Evolutionary conservation across 805 yeast genomes (phyloP).

Genomic region (Sugiyamaella floridensis): DNA sequence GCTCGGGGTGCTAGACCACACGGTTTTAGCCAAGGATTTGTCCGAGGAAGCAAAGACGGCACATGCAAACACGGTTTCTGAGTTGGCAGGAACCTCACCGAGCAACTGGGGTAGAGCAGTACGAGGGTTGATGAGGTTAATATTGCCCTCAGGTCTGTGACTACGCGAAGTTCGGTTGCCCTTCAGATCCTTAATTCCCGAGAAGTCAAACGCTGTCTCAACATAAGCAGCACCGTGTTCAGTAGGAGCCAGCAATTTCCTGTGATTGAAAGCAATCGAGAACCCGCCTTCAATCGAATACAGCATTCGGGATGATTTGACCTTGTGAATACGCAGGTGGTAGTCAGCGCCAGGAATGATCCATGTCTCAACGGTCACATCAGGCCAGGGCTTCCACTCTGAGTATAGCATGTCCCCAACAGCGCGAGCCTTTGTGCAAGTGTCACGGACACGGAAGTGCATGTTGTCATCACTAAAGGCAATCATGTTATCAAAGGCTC

Average conservation of each 20-base stretch:
- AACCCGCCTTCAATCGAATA: slow-evolving; percentile 18
- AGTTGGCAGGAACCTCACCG: slow-evolving; percentile 7
- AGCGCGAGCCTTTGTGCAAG: slow-evolving; percentile 5
- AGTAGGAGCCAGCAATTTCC: not conserved
- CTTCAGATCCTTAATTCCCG: slow-evolving; percentile 4
- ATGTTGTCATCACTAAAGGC: slow-evolving; percentile 19
- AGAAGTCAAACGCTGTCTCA: slow-evolving; percentile 4
- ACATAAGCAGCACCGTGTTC: not conserved
- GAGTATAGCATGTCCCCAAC: slow-evolving; percentile 11
- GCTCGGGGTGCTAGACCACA: not conserved
- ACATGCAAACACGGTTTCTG: slow-evolving; percentile 3
- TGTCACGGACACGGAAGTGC: slow-evolving; percentile 12
- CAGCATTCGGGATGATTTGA: slow-evolving; percentile 8
- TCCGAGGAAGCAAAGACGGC: slow-evolving; percentile 10
- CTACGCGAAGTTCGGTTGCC: slow-evolving; percentile 3
- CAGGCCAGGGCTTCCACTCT: slow-evolving; percentile 17
- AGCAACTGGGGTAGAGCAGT: slow-evolving; percentile 14
- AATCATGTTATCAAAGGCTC: slow-evolving; percentile 19
- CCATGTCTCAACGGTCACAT: slow-evolving; percentile 20
- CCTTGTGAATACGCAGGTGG: slow-evolving; percentile 20
- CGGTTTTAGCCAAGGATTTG: not conserved
- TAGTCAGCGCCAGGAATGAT: slow-evolving; percentile 17
- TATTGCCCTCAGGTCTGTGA: slow-evolving; percentile 12
- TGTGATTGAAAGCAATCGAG: slow-evolving; percentile 5
- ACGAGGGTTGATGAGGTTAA: slow-evolving; percentile 9